phyloP scores from a whole-genome alignment of 257 asterid genomes.

The Phtheirospermum japonicum region DNA sequence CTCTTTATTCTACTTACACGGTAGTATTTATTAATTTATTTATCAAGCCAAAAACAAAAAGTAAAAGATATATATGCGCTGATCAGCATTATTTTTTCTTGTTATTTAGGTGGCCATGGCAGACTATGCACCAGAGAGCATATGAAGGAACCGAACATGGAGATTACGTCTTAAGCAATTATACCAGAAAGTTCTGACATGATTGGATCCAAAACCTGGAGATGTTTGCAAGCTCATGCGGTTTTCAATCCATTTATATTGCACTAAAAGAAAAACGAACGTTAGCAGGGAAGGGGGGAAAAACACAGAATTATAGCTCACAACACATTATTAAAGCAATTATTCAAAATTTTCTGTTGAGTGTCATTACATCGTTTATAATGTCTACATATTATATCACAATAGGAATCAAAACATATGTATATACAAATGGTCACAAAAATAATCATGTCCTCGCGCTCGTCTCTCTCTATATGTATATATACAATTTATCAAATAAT shows the following conservation, averaged over 20 bases:
- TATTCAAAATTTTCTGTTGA: not conserved
- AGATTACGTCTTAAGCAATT: not conserved
- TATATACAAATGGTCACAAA: not conserved
- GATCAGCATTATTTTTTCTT: too few relatives aligned
- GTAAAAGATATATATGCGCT: too few relatives aligned
- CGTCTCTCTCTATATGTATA: not conserved
- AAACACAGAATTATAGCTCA: not conserved
- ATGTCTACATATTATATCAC: not conserved
- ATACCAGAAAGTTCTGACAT: not conserved
- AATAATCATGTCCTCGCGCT: not conserved
- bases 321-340: not conserved
- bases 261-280: not conserved
- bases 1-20: too few relatives aligned
- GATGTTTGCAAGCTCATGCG: not conserved
- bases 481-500: not conserved
- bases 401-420: not conserved
- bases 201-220: not conserved
- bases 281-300: not conserved
- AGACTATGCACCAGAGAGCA: not conserved
- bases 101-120: not conserved
- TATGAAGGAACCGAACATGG: not conserved
- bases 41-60: not conserved
- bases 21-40: too few relatives aligned
- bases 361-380: not conserved
- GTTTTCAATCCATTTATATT: too few relatives aligned